Base-by-base conservation (phyloP, 176 grass and related monocot species). In the Eragrostis curvula region DNA sequence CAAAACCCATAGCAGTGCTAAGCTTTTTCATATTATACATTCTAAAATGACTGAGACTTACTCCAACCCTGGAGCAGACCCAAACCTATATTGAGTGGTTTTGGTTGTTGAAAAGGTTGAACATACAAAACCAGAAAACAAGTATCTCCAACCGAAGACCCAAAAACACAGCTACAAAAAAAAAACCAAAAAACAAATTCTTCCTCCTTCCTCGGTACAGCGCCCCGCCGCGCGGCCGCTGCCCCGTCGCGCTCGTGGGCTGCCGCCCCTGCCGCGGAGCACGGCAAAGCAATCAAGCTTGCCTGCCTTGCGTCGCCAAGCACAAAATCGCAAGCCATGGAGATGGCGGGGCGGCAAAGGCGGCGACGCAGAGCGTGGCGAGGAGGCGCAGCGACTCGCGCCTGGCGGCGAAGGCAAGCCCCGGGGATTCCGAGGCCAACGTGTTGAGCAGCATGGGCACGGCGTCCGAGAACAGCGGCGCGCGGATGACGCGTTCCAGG, bases 381-480 rank as follows among this genome's bases (percentile, higher is more conserved):
- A 99, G 89, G 72, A 99, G 78, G 45, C 88, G 91, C 29, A 90
- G 68, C 2, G 92, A 89, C 82, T 99, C 93, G 21, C 96, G 87
- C 42, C 88, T 89, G 11, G 91, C 83, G 0, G 81, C 89, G 40
- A 82, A 49, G 62, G 86, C 74, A 74, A 85, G 43, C 9, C 89
- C 78, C 57, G 27, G 77, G 49, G 88, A 82, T 60, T 96, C 96
- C 16, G 92, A 87, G 14, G 70, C 80, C 18, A 99, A 89, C 57
- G 91, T 83, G 75, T 96, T 83, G 42, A 98, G 87, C 21, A 99
- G 85, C 86, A 99, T 95, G 12, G 93, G 93, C 52, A 99, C 85
- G 75, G 90, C 92, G 53, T 95, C 90, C 3, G 92, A 40, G 12
- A 88, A 94, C 47, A 90, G 92, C 74, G 87, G 84, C 48, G 90